Conservation (phyloP, 2,329 filamentous ascomycete genomes). For the Talaromyces piceae region DNA sequence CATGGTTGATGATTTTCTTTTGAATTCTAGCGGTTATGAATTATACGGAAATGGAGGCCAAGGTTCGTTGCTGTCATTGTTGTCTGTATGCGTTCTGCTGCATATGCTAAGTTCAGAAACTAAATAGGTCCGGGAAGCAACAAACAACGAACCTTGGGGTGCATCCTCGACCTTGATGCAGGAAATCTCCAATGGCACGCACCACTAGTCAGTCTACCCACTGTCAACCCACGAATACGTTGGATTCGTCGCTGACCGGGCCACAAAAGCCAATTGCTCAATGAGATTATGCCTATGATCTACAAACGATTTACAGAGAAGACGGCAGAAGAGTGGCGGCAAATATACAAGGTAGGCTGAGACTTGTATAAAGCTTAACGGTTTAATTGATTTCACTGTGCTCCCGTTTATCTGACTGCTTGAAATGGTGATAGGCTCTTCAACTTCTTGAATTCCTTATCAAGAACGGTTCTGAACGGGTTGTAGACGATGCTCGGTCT, state of each 20-base stretch:
- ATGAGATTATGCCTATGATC: conserved; percentile 99
- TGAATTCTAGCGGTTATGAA: conserved; percentile 76
- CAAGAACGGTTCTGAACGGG: conserved; percentile 95
- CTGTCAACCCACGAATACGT: conserved; percentile 8
- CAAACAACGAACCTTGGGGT: conserved; percentile 98
- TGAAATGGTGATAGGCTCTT: conserved; percentile 48
- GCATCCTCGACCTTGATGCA: conserved; percentile 80
- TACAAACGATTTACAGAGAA: conserved; percentile 99
- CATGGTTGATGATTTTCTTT: not conserved
- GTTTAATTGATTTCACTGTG: no score
- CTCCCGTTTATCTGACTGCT: not conserved
- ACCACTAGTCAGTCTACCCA: conserved; percentile 73
- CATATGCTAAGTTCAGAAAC: conserved; percentile 15
- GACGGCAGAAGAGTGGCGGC: conserved; percentile 94
- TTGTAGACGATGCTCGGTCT: conserved; percentile 92
- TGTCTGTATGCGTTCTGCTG: conserved; percentile 1
- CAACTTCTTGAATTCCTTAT: conserved; percentile 95
- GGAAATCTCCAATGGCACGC: conserved; percentile 95
- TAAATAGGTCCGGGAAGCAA: conserved; percentile 81
- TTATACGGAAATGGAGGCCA: conserved; percentile 86
- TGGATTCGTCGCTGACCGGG: conserved; percentile 11
- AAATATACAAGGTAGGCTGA: conserved; percentile 81
- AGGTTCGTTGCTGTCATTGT: conserved; percentile 42
- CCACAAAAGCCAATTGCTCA: conserved; percentile 73
- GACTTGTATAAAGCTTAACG: not conserved